Base-by-base conservation (phyloP, 768 basidiomycete species). In the Auricularia cornea region DNA sequence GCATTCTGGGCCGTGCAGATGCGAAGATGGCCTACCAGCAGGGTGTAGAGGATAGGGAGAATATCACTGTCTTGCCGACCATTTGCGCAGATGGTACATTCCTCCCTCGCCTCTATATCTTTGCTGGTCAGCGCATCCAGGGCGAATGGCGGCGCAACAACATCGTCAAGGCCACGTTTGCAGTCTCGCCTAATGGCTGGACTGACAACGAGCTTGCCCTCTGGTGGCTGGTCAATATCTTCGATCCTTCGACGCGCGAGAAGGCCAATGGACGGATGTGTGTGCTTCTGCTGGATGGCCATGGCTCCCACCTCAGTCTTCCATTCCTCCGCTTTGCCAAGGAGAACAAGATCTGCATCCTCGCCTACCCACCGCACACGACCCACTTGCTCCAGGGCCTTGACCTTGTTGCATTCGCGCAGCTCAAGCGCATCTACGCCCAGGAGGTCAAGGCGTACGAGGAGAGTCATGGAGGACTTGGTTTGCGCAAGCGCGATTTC, bases 351-450 rank as follows among this genome's bases (percentile, higher is more conserved):
- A 81, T 83, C n/a, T 63, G 72, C 26, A 67, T 82, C 3, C 64
- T 82, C 0, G 79, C 76, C 64, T 82, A 81, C 69, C 81, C 78
- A 18, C 67, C 80, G 23, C 80, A 83, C 64, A 62, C 68, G 3
- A 81, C 78, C 0, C 82, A 83, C 64, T 63, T 78, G 38, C 79
- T 77, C 56, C 80, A 81, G 64, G 77, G 76, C 0, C 74, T 80
- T 28, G 79, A 81, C 65, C 72, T 81, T 40, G 76, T 75, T 3
- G 68, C 73, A 28, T 78, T 78, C 38, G 59, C 62, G 2, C 40
- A 66, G 3, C 61, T 80, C 5, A 80, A 81, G 65, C 20, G 31
- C 1, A 18, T 18, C 10, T 52, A 35, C 14, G 8, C 35, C 14
- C 10, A 8, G 8, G 35, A 8, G 8, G 35, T 35, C 14, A 14